Base-by-base conservation (phyloP, 495 filamentous ascomycete species). In the Amphirosellinia nigrospora region DNA sequence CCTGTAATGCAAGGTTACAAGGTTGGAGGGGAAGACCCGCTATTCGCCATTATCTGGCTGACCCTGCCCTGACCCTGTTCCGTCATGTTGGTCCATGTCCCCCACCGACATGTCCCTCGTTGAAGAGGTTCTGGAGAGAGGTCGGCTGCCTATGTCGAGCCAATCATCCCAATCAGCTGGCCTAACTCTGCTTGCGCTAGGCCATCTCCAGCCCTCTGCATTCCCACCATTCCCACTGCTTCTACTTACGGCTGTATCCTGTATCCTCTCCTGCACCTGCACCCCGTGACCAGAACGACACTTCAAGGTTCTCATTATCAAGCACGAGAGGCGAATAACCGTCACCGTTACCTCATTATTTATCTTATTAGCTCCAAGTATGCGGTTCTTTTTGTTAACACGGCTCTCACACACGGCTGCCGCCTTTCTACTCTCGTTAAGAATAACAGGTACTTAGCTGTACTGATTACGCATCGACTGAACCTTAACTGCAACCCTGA, bases 261-360 rank as follows among this genome's bases (percentile, higher is more conserved):
- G 41, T 65, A 36, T 36, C 3, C 3, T 36, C 34, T 36, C 34
- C n/a, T n/a, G n/a, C n/a, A 7, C 30, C 63, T 53, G 32, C 46
- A 65, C 63, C 63, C 63, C 63, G 46, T 65, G 63, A 65, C 41
- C 63, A 64, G 43, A 1, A 30, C 43, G 43, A 64, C 61, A 26
- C 10, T 50, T n/a, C n/a, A n/a, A n/a, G n/a, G n/a, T n/a, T 30
- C 45, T 21, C 16, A 36, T 32, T 13, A 61, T 38, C 55, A 11
- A 36, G 30, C 1, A 58, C 55, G 30, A 58, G 11, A 21, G 53
- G 55, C 0, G 36, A 13, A 58, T 58, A 21, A 7, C 21, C 30
- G 55, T 58, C 26, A 26, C 23, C 21, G 26, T 16, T 52, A 34
- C 53, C 28, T 56, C 7, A 19, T 23, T 26, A 8, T 28, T 23